Conservation (phyloP, 1,284 basidiomycete species). For the Cutaneotrichosporon sp. region DNA sequence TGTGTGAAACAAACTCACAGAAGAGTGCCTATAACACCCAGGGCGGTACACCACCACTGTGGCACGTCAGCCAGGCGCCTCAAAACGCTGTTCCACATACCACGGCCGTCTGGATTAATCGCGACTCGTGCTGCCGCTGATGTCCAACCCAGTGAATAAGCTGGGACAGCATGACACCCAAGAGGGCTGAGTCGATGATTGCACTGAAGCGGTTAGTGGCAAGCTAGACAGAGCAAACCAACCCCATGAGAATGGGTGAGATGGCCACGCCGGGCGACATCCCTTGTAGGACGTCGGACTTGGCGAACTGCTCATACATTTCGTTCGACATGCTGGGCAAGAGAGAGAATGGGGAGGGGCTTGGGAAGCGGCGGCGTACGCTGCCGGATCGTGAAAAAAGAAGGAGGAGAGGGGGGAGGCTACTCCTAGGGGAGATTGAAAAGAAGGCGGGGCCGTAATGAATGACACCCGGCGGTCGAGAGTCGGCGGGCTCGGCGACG, state of each 20-base stretch:
- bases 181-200: slow-evolving; percentile 12
- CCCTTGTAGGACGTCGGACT: not conserved
- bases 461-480: too few species aligned
- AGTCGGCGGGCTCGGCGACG: too few species aligned
- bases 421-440: not conserved
- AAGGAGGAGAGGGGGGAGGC: not conserved
- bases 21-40: slow-evolving; percentile 1
- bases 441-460: too few species aligned
- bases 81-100: not conserved
- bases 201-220: not conserved
- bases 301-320: not conserved
- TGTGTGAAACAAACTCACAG: not conserved
- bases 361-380: too few species aligned
- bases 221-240: not conserved
- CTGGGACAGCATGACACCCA: slow-evolving; percentile 10
- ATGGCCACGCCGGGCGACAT: slow-evolving; percentile 5
- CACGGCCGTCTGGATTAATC: slow-evolving; percentile 1
- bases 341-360: not conserved
- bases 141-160: slow-evolving; percentile 11
- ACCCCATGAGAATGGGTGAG: slow-evolving; percentile 17
- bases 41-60: not conserved
- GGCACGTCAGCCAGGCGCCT: not conserved
- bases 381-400: not conserved
- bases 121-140: slow-evolving; percentile 9
- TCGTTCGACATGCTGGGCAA: not conserved